Percentiles rank a stretch among this genome's conserved stretches.
Evolutionary conservation across 2,329 filamentous ascomycete genomes (phyloP).

Genomic region (Onygena corvina): DNA sequence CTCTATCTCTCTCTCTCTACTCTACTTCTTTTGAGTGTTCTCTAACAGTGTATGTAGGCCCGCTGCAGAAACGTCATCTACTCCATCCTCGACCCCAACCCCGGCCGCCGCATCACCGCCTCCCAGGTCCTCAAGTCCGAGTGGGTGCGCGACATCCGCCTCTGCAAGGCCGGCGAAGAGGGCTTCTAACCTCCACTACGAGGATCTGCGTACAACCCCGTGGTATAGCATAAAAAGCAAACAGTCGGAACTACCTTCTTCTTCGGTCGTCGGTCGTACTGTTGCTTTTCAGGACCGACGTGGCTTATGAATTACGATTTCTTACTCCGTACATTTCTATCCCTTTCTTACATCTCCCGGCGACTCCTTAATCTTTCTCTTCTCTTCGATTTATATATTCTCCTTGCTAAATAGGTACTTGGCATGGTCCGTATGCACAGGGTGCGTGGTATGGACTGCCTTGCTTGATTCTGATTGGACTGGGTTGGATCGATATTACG

Average conservation of each 20-base stretch:
- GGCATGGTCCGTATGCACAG: no score
- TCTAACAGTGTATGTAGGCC: slow-evolving; percentile 46
- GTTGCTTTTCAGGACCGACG: background rate
- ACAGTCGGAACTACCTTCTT: no score
- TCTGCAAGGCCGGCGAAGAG: slow-evolving; percentile 94
- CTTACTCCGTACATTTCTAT: background rate
- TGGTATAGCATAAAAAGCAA: no score
- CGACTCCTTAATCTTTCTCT: background rate
- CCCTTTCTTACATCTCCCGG: slow-evolving; percentile 14
- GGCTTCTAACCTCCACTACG: slow-evolving; percentile 49
- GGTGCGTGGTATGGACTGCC: no score
- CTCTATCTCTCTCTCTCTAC: no score
- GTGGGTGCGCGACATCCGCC: slow-evolving; percentile 94
- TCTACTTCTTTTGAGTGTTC: no score
- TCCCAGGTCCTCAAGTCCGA: slow-evolving; percentile 96
- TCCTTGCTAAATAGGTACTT: no score
- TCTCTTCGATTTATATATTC: background rate
- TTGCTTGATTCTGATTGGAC: no score
- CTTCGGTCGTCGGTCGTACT: background rate
- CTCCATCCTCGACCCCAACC: slow-evolving; percentile 92
- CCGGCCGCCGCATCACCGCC: slow-evolving; percentile 79
- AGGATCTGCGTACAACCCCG: background rate
- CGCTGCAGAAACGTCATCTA: slow-evolving; percentile 98
- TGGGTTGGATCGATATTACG: no score
- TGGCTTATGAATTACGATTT: slow-evolving; percentile 9